Evolutionary conservation across 2,329 filamentous ascomycete genomes (phyloP).

Genomic region (Calonectria pseudoreteaudii): DNA sequence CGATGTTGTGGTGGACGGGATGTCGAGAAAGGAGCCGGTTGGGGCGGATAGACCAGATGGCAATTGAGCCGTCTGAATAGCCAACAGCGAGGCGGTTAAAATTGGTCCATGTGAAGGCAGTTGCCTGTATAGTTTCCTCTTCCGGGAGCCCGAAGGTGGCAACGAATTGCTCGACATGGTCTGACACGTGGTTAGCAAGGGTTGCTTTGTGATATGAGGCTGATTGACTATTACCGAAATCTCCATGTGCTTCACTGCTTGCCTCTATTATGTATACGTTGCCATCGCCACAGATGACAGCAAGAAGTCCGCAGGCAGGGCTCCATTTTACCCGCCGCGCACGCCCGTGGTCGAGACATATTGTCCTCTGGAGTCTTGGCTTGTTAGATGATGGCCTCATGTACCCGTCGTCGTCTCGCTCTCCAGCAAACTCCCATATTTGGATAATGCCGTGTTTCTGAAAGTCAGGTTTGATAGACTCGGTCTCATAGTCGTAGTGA

Average conservation of each 20-base stretch:
- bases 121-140: constrained; percentile 62
- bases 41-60: constrained; percentile 68
- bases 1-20: constrained; percentile 63
- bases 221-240: constrained; percentile 53
- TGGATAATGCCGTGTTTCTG: constrained; percentile 62
- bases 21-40: constrained; percentile 62
- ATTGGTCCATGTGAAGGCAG: constrained; percentile 66
- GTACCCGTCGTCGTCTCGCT: constrained; percentile 45
- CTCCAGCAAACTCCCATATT: constrained; percentile 61
- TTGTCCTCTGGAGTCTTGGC: constrained; percentile 55
- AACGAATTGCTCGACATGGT: constrained; percentile 58
- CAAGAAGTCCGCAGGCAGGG: constrained; percentile 60
- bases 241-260: constrained; percentile 44
- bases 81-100: constrained; percentile 67
- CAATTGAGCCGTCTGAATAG: constrained; percentile 67
- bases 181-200: constrained; percentile 49
- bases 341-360: constrained; percentile 65
- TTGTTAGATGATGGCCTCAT: constrained; percentile 47
- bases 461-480: constrained; percentile 51
- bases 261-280: constrained; percentile 62
- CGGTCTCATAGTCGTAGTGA: constrained; percentile 52
- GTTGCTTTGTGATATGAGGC: neutral
- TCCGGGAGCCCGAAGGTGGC: constrained; percentile 57
- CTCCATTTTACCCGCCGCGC: constrained; percentile 66
- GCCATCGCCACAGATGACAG: constrained; percentile 64